phyloP scores from a whole-genome alignment of 2,329 filamentous ascomycete species.

The Grosmannia serpens region DNA sequence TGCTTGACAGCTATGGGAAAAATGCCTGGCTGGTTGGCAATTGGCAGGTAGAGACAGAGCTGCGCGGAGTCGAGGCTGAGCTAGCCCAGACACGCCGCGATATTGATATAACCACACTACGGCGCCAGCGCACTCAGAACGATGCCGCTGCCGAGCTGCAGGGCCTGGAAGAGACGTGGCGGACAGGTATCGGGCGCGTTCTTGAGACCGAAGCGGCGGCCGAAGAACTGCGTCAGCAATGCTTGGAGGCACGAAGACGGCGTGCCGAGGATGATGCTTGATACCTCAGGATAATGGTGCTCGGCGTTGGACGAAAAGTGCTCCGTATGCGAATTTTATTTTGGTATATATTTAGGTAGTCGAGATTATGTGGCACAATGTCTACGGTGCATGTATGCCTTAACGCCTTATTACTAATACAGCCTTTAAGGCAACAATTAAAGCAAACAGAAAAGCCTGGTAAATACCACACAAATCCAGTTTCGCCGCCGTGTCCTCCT shows the following conservation, averaged over 20 bases:
- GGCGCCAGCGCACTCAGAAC: conserved; percentile 59
- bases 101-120: conserved; percentile 61
- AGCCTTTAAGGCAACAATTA: too few relatives aligned
- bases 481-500: too few relatives aligned
- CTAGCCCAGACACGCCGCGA: conserved; percentile 55
- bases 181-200: conserved; percentile 62
- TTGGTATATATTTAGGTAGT: background rate
- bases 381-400: too few relatives aligned
- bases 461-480: too few relatives aligned
- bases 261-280: conserved; percentile 1
- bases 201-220: conserved; percentile 81
- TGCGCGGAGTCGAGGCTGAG: conserved; percentile 61
- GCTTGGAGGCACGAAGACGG: conserved; percentile 50
- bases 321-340: background rate
- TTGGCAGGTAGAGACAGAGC: conserved; percentile 61
- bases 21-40: conserved; percentile 90
- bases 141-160: conserved; percentile 60
- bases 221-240: conserved; percentile 56
- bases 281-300: background rate
- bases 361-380: background rate
- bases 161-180: conserved; percentile 64
- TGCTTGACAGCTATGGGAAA: conserved; percentile 74
- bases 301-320: background rate
- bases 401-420: too few relatives aligned
- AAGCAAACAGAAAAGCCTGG: too few relatives aligned